A percentile compares a stretch with the other conserved stretches of the same genome.
Evolutionary conservation across 192 early-diverging fungal species (phyloP).

Genomic region (Rhizophagus sp.): DNA sequence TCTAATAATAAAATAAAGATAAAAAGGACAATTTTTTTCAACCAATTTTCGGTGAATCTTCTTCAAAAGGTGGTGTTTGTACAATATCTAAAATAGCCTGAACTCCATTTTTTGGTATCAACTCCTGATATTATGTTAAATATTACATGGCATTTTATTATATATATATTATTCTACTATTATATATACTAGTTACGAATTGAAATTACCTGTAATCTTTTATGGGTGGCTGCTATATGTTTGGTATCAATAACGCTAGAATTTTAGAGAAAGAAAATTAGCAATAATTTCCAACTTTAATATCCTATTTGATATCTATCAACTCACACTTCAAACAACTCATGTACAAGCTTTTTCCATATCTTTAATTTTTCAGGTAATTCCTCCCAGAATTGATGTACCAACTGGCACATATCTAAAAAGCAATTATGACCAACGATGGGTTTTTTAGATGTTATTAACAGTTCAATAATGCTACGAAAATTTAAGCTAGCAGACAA

Average conservation of each 20-base stretch:
- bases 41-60: conserved; percentile 56
- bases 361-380: conserved; percentile 67
- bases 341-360: conserved; percentile 63
- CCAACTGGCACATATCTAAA: conserved; percentile 82
- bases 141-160: background rate
- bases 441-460: conserved; percentile 69
- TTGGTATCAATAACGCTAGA: conserved; percentile 79
- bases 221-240: conserved; percentile 57
- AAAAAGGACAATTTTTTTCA: background rate
- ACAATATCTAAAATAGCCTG: conserved; percentile 44
- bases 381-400: conserved; percentile 71
- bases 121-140: conserved; percentile 20
- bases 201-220: conserved; percentile 43
- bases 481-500: conserved; percentile 51
- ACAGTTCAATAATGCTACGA: conserved; percentile 75
- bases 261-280: background rate
- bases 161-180: background rate
- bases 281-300: background rate
- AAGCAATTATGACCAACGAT: conserved; percentile 90
- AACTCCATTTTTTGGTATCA: conserved; percentile 42
- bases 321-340: conserved; percentile 63
- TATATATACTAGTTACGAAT: background rate
- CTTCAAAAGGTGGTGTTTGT: conserved; percentile 43
- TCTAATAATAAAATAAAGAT: background rate
- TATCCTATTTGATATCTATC: background rate